Base-by-base conservation (phyloP, 805 yeast species). In the Candida ortonii region DNA sequence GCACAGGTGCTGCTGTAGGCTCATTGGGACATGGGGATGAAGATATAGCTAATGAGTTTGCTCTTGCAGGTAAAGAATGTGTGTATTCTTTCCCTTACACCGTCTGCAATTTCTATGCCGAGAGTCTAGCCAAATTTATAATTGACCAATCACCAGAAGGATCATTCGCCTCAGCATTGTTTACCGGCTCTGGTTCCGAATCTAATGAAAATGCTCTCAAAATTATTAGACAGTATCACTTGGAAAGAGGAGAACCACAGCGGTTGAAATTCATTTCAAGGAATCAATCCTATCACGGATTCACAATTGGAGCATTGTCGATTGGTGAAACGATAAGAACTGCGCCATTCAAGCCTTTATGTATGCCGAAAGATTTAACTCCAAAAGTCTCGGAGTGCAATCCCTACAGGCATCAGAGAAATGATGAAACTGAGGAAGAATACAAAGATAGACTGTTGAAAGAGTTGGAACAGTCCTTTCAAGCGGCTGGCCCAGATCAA, bases 201-300 rank as follows among this genome's bases (percentile, higher is more conserved):
- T 84, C 87, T 28, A 80, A 80, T 47, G 88, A 80, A 52, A 84
- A 84, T 21, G 86, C 86, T 3, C 55, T 80, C 46, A 81, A 80
- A 53, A 79, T 81, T 52, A 81, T 82, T 12, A 53, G 58, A 41
- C 71, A 67, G 46, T 66, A 67, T 43, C 62, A 56, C 39, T 44
- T 59, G 21, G 73, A 68, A 47, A 59, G 55, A 18, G 65, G 64
- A 17, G 62, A 61, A 37, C 54, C 62, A 8, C 48, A 56, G 19
- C 61, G 68, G 41, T 41, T 49, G 35, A 61, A 67, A 34, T 57
- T 63, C 32, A 65, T 52, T 64, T 32, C 74, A 64, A 41, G 57
- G 61, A 17, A 52, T 52, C 35, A 55, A 39, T 58, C 71, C 4
- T 70, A 69, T 48, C 76, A 70, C 39, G 75, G 74, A 6, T 67